A percentile compares a stretch with the other conserved stretches of the same genome.
Conservation (phyloP, 2,329 filamentous ascomycete species). For the Calonectria fujianensis region DNA sequence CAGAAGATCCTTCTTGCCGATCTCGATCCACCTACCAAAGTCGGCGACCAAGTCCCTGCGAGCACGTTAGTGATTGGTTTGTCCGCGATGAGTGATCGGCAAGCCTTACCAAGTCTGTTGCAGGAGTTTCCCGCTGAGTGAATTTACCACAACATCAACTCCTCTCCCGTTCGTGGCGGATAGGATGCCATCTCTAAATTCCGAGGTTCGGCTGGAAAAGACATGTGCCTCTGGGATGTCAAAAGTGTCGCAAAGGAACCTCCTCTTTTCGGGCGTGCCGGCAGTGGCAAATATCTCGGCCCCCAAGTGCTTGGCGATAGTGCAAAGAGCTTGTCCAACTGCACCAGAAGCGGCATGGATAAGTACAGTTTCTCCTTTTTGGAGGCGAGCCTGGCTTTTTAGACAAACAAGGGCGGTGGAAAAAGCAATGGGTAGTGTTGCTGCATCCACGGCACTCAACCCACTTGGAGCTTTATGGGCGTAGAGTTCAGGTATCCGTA, state of each 20-base stretch:
- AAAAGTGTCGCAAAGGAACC: slow-evolving; percentile 12
- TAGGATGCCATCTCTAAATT: slow-evolving; percentile 18
- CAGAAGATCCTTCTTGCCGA: slow-evolving; percentile 17
- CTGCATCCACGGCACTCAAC: slow-evolving; percentile 11
- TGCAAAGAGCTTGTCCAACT: slow-evolving; percentile 44
- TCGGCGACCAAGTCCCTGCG: slow-evolving; percentile 15
- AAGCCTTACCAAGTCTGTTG: slow-evolving; percentile 15
- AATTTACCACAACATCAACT: slow-evolving; percentile 22
- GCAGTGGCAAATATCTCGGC: slow-evolving; percentile 32
- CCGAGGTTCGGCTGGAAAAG: slow-evolving; percentile 15
- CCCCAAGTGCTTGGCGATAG: slow-evolving; percentile 37
- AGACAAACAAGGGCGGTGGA: slow-evolving; percentile 30
- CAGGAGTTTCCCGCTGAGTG: slow-evolving; percentile 11
- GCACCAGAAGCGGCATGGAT: slow-evolving; percentile 55
- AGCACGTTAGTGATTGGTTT: slow-evolving; percentile 12
- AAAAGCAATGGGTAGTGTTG: slow-evolving; percentile 46
- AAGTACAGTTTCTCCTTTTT: slow-evolving; percentile 57
- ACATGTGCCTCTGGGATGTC: slow-evolving; percentile 1
- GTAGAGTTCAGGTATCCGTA: slow-evolving; percentile 3
- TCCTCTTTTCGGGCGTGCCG: slow-evolving; percentile 9
- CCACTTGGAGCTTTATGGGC: slow-evolving; percentile 12
- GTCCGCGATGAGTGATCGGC: background rate
- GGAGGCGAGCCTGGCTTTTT: slow-evolving; percentile 51
- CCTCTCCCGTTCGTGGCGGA: slow-evolving; percentile 14
- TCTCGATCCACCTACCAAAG: slow-evolving; percentile 17